phyloP scores from a whole-genome alignment of 2,329 filamentous ascomycete species.

The Dryadomyces quercivorus region DNA sequence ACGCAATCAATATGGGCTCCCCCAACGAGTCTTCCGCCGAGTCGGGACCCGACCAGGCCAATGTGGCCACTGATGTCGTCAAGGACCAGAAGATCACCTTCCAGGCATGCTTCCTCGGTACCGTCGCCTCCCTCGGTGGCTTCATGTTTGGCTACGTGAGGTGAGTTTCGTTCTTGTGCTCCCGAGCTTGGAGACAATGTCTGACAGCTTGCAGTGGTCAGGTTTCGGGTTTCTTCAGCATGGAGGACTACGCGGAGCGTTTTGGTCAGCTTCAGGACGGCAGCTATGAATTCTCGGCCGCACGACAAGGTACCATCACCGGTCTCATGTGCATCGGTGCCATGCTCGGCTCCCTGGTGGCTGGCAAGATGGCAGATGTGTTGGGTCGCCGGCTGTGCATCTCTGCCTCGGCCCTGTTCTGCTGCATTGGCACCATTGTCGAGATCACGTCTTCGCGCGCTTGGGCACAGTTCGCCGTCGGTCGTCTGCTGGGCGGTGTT shows the following conservation, averaged over 20 bases:
- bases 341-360: conserved; percentile 44
- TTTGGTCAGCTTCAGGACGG: conserved; percentile 23
- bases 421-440: conserved; percentile 54
- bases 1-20: too few species aligned
- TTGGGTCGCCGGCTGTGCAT: conserved; percentile 54
- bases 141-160: conserved; percentile 18
- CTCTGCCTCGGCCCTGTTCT: conserved; percentile 46
- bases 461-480: conserved; percentile 57
- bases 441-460: conserved; percentile 41
- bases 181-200: conserved; percentile 11
- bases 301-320: conserved; percentile 50
- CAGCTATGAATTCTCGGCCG: conserved; percentile 39
- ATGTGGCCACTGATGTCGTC: not conserved
- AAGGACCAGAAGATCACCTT: not conserved
- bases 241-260: conserved; percentile 1
- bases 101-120: not conserved
- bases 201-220: conserved; percentile 7
- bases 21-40: too few species aligned
- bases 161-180: conserved; percentile 4
- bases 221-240: conserved; percentile 2
- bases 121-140: not conserved
- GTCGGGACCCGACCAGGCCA: too few species aligned
- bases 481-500: conserved; percentile 52
- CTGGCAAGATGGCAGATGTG: conserved; percentile 51
- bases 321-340: conserved; percentile 50